A percentile compares a stretch with the other conserved stretches of the same genome.
Conservation (phyloP, 441 rosid genomes). For the Erodium texanum region DNA sequence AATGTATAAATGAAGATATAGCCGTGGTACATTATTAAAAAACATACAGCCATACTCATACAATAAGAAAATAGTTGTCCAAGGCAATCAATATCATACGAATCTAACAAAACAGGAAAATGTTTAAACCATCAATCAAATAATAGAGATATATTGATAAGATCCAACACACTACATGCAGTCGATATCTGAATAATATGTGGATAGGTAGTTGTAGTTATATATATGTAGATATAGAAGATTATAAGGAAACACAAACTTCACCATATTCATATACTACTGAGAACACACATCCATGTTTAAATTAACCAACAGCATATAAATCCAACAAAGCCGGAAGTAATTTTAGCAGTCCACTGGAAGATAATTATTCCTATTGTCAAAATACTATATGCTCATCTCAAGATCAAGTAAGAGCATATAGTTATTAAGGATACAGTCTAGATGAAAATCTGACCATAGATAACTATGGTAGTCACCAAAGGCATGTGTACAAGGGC, state of each 20-base stretch:
- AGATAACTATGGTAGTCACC: background rate
- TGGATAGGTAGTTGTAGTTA: background rate
- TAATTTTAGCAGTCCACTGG: background rate
- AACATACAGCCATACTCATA: too few relatives aligned
- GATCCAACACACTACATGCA: background rate
- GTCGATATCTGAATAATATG: background rate
- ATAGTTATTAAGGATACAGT: background rate
- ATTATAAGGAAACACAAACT: too few relatives aligned
- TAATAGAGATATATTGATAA: background rate
- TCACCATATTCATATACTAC: background rate
- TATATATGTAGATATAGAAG: too few relatives aligned
- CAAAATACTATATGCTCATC: background rate
- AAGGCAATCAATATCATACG: background rate
- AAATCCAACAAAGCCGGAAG: background rate
- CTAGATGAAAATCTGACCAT: background rate
- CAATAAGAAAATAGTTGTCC: too few relatives aligned
- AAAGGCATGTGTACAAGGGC: background rate
- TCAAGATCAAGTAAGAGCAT: background rate
- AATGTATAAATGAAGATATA: too few relatives aligned
- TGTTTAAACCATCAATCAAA: background rate
- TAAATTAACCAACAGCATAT: background rate
- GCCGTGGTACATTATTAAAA: too few relatives aligned
- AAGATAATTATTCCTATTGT: background rate
- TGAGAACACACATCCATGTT: background rate
- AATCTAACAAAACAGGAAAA: background rate